These are phyloP conservation scores for Yamadazyma phyllophila DNA, from an alignment of 805 yeast species.

Conservation along the genomic window DNA sequence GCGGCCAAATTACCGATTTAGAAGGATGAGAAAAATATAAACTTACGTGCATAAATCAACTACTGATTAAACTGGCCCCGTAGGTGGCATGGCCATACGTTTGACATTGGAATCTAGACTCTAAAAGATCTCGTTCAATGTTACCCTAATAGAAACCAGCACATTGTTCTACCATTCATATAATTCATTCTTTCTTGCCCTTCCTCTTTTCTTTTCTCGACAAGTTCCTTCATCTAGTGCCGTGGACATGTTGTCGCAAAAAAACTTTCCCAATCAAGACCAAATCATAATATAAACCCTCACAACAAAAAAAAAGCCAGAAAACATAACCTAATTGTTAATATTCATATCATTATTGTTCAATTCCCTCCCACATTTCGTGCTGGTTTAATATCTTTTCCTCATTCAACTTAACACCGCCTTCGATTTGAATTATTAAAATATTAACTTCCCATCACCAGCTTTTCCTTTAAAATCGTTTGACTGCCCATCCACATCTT, in stretches of 20 bases:
- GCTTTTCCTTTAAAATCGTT: neutral
- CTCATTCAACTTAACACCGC: constrained; percentile 5
- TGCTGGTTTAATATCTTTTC: constrained; percentile 6
- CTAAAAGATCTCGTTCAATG: neutral
- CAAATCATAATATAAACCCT: constrained; percentile 3
- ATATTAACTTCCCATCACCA: neutral
- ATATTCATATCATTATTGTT: constrained; percentile 3
- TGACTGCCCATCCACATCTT: neutral
- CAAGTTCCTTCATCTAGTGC: neutral
- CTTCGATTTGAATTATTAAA: neutral
- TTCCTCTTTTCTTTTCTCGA: neutral
- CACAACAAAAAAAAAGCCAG: constrained; percentile 1
- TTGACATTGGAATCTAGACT: constrained; percentile 2
- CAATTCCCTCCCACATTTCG: neutral
- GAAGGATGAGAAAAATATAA: neutral
- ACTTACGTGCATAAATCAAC: neutral
- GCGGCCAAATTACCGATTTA: neutral
- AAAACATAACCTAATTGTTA: constrained; percentile 1
- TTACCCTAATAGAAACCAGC: neutral
- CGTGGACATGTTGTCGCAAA: constrained; percentile 6
- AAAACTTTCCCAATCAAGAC: constrained; percentile 3
- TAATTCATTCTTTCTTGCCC: neutral
- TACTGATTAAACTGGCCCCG: neutral
- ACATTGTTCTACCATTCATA: neutral
- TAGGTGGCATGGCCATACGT: neutral